A percentile compares a stretch with the other conserved stretches of the same genome.
Conservation (phyloP, 768 basidiomycete species). For the Suillus ampliporus region DNA sequence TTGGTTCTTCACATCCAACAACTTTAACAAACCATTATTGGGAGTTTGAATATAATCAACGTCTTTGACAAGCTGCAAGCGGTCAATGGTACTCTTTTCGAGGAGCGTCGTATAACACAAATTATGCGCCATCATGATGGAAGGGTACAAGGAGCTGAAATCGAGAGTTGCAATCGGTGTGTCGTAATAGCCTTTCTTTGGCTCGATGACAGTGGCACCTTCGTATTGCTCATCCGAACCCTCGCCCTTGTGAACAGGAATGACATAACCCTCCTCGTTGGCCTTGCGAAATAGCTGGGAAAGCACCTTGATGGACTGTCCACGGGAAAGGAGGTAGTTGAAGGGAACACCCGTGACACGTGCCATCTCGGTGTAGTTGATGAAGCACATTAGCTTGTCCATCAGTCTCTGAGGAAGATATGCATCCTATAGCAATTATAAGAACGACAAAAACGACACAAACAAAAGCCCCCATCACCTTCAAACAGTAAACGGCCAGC, state of each 20-base stretch:
- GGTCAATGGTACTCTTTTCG: conserved; percentile 78
- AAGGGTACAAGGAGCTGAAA: conserved; percentile 98
- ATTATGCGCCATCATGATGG: conserved; percentile 99
- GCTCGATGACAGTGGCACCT: conserved; percentile 98
- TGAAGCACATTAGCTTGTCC: conserved; percentile 98
- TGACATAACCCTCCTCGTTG: conserved; percentile 87
- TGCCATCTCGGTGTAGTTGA: conserved; percentile 99
- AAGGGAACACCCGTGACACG: conserved; percentile 99
- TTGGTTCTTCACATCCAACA: not conserved
- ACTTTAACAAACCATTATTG: conserved; percentile 76
- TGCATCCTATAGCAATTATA: conserved; percentile 70
- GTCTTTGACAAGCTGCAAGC: conserved; percentile 78
- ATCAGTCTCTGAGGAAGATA: conserved; percentile 95
- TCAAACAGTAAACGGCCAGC: conserved; percentile 96
- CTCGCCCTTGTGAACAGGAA: conserved; percentile 86
- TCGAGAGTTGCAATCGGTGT: conserved; percentile 97
- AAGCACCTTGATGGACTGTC: conserved; percentile 98
- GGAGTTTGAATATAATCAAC: conserved; percentile 94
- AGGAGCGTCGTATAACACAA: conserved; percentile 97
- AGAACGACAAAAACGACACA: not conserved
- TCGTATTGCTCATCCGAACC: conserved; percentile 97
- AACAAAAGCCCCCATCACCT: conserved; percentile 54
- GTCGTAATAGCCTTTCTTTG: conserved; percentile 94
- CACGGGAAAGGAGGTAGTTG: conserved; percentile 91
- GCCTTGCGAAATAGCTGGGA: conserved; percentile 95